Evolutionary conservation across 805 yeast genomes (phyloP), one percentile per base, ranked within the genome.

Genomic region (Debaryomyces tyrocola): DNA sequence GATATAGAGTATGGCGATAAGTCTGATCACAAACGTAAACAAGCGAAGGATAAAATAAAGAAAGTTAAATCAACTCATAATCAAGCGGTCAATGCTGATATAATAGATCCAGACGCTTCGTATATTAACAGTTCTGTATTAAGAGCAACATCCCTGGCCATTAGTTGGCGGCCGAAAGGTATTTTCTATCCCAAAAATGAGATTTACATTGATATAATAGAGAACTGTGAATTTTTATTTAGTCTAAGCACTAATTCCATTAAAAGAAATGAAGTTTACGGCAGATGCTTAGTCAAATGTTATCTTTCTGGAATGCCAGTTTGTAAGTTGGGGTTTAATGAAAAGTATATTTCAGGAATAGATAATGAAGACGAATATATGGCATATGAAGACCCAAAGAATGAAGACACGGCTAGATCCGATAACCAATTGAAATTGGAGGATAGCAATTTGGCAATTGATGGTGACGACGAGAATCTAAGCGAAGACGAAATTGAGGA

Each of bases 121-220:
- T 45, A 58, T 24, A 73, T 85, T 49, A 87, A 87, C 58, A 80
- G 88, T 29, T 78, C 89, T 36, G 83, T 92, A 12, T 77, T 90
- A 2, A 78, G 90, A 52, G 84, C 95, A 0, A 79, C 90, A 14
- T 85, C 90, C 9, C 85, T 82, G 71, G 63, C 74, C 1, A 66
- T 72, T 33, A 70, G 64, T 53, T 73, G 78, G 78, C 55, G 78
- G 36, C 75, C 75, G 10, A 71, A 71, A 51, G 78, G 78, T 12
- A 73, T 73, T 5, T 71, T 67, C 45, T 73, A 73, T 50, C 62
- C 73, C 15, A 73, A 73, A 45, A 73, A 73, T 52, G 78, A 73
- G 54, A 69, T 73, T 10, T 73, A 64, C 55, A 60, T 73, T 15
- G 78, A 73, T 48, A 55, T 73, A 38, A 56, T 68, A n/a, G 78